These are phyloP conservation scores for Schizosaccharomyces cryophilus DNA, from an alignment of 805 yeast genomes.

Conservation along the genomic window DNA sequence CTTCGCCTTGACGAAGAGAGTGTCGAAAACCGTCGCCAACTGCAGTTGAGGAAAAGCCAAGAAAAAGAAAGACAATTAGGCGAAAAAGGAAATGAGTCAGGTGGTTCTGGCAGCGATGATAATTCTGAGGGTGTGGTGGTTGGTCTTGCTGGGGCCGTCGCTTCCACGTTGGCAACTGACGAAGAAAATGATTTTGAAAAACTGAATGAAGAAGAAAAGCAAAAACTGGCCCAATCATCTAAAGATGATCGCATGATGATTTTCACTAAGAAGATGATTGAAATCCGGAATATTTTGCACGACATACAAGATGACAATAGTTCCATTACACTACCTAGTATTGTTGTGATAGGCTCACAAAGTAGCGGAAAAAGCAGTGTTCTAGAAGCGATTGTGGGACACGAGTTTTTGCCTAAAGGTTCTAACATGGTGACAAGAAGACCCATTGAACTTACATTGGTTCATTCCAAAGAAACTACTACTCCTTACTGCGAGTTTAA, in stretches of 20 bases:
- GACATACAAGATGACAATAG: slow-evolving; percentile 55
- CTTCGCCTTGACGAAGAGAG: background rate
- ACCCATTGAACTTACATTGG: slow-evolving; percentile 82
- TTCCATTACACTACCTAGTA: slow-evolving; percentile 84
- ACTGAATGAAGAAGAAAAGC: background rate
- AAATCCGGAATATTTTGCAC: slow-evolving; percentile 57
- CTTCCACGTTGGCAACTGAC: background rate
- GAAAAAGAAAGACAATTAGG: background rate
- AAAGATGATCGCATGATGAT: slow-evolving; percentile 52
- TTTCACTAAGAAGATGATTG: slow-evolving; percentile 88
- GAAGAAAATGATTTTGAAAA: background rate
- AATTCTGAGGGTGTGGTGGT: background rate
- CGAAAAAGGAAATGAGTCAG: background rate
- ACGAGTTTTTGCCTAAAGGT: slow-evolving; percentile 90
- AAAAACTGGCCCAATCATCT: slow-evolving; percentile 12
- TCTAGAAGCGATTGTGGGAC: slow-evolving; percentile 73
- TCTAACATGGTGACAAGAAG: slow-evolving; percentile 94
- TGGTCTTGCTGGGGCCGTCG: background rate
- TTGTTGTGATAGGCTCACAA: slow-evolving; percentile 95
- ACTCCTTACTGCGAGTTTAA: slow-evolving; percentile 88
- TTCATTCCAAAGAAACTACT: slow-evolving; percentile 60
- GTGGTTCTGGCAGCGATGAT: background rate
- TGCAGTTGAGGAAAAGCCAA: background rate
- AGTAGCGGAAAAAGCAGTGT: slow-evolving; percentile 94
- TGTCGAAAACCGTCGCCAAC: background rate